These are phyloP conservation scores for Mycena rosella DNA, from an alignment of 768 basidiomycete genomes.

Conservation along the genomic window DNA sequence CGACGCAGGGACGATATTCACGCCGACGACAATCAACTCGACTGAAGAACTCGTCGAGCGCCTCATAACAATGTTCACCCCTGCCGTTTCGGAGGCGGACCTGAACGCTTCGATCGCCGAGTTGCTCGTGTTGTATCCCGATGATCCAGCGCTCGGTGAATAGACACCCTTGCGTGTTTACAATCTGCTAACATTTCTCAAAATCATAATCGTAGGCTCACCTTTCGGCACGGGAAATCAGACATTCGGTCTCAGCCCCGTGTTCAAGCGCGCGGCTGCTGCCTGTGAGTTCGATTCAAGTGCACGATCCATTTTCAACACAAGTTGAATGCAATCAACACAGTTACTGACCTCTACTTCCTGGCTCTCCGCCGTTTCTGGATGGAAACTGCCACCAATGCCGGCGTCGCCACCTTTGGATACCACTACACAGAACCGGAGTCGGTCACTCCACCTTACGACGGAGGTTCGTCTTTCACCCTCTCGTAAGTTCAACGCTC, in stretches of 20 bases:
- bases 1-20: not conserved
- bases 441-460: conserved; percentile 32
- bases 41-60: not conserved
- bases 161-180: too few relatives aligned
- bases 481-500: conserved; percentile 26
- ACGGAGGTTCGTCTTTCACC: conserved; percentile 46
- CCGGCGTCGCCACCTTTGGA: conserved; percentile 49
- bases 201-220: conserved; percentile 43
- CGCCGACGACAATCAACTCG: not conserved
- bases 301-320: not conserved
- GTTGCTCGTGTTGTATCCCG: too few relatives aligned
- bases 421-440: conserved; percentile 57
- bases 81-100: too few relatives aligned
- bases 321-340: not conserved
- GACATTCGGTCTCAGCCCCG: conserved; percentile 53
- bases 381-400: conserved; percentile 48
- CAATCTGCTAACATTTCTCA: too few relatives aligned
- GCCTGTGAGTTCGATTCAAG: not conserved
- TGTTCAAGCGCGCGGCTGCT: conserved; percentile 52
- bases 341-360: conserved; percentile 42
- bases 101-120: too few relatives aligned
- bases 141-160: too few relatives aligned
- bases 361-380: conserved; percentile 47
- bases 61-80: too few relatives aligned
- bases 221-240: conserved; percentile 56